Evolutionary conservation across 305 asterid species (phyloP).

Genomic region (Plantago coronopus): DNA sequence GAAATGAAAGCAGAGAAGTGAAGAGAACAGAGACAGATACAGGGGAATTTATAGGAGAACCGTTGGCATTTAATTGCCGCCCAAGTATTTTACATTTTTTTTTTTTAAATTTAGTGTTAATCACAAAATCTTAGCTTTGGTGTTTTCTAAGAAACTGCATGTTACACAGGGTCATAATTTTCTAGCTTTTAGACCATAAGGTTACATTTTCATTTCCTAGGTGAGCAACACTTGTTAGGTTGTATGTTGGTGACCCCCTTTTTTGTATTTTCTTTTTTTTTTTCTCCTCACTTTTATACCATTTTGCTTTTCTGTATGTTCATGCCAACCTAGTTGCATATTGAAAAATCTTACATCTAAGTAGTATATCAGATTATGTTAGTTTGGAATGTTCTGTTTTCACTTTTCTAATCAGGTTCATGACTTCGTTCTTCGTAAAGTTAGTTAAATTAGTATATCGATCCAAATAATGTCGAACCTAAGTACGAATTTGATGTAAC

Average conservation of each 20-base stretch:
- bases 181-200: background rate
- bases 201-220: slow-evolving; percentile 10
- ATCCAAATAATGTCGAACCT: too few species aligned
- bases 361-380: too few species aligned
- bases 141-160: background rate
- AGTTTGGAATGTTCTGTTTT: too few species aligned
- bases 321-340: too few species aligned
- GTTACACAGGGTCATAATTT: background rate
- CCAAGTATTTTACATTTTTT: slow-evolving; percentile 17
- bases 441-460: too few species aligned
- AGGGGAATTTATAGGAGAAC: slow-evolving; percentile 43
- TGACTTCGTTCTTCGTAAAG: too few species aligned
- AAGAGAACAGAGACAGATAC: slow-evolving; percentile 25
- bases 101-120: background rate
- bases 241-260: slow-evolving; percentile 61
- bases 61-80: slow-evolving; percentile 52
- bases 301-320: too few species aligned
- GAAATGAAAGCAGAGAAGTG: slow-evolving; percentile 12
- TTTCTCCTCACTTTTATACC: background rate
- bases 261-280: background rate
- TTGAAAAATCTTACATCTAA: too few species aligned
- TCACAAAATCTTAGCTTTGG: background rate
- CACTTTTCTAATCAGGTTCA: too few species aligned
- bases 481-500: too few species aligned
- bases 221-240: slow-evolving; percentile 37